Conservation (phyloP, 2,329 filamentous ascomycete genomes). For the Albophoma yamanashiensis region DNA sequence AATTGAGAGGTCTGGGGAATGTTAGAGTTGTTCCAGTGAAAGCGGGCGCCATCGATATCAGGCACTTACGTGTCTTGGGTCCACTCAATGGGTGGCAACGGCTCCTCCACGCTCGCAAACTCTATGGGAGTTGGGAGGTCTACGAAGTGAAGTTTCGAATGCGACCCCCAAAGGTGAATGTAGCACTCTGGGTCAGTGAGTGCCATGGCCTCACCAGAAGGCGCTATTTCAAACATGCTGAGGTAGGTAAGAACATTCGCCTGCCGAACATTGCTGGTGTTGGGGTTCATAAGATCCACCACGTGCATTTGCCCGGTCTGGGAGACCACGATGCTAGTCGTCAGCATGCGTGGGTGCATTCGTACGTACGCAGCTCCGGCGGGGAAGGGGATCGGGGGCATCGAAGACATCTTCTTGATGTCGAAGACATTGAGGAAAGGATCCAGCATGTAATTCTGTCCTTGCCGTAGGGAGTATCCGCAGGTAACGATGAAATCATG, state of each 20-base stretch:
- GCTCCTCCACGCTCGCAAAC: conserved; percentile 57
- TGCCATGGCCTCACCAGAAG: conserved; percentile 76
- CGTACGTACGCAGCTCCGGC: conserved; percentile 88
- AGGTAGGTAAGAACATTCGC: conserved; percentile 67
- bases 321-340: conserved; percentile 87
- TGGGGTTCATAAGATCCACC: conserved; percentile 89
- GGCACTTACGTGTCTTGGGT: conserved; percentile 53
- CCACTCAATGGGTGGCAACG: conserved; percentile 54
- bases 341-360: conserved; percentile 93
- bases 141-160: conserved; percentile 75
- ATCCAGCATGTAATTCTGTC: conserved; percentile 67
- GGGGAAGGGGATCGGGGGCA: conserved; percentile 86
- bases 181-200: conserved; percentile 69
- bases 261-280: conserved; percentile 76
- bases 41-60: too few relatives aligned
- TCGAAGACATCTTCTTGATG: conserved; percentile 76
- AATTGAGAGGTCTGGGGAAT: conserved; percentile 57
- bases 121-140: conserved; percentile 71
- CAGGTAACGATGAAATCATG: conserved; percentile 94
- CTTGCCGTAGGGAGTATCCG: conserved; percentile 76
- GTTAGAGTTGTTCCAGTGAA: conserved; percentile 3
- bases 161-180: conserved; percentile 83
- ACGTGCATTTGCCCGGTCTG: conserved; percentile 91
- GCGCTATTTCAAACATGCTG: conserved; percentile 73
- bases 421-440: conserved; percentile 94